Percentiles rank a stretch among this genome's conserved stretches.
phyloP scores from a whole-genome alignment of 257 asterid species.

The Solanum corneliomulleri region DNA sequence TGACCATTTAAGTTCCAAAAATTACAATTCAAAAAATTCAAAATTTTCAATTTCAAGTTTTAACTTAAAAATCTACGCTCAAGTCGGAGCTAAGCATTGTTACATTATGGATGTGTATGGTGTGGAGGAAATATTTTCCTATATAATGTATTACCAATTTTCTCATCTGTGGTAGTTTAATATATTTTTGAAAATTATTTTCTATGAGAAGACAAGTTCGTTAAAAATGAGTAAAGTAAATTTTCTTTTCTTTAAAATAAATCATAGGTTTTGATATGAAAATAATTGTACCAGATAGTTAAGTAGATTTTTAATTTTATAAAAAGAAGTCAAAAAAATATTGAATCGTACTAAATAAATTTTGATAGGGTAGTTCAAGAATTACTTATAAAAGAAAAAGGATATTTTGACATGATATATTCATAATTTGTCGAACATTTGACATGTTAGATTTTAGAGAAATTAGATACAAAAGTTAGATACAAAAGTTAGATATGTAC shows the following conservation, averaged over 20 bases:
- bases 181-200: not conserved
- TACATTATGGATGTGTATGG: not conserved
- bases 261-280: not conserved
- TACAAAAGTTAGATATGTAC: not conserved
- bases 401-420: not conserved
- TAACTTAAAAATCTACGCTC: not conserved
- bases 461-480: not conserved
- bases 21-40: not conserved
- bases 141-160: not conserved
- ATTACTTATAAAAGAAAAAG: not conserved
- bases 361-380: not conserved
- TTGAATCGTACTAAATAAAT: not conserved
- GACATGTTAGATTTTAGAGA: not conserved
- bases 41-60: not conserved
- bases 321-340: not conserved
- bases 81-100: not conserved
- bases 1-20: not conserved
- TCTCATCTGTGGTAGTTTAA: accelerated
- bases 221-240: not conserved
- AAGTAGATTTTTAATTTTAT: not conserved
- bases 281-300: not conserved
- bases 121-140: not conserved
- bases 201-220: not conserved
- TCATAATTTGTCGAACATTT: not conserved
- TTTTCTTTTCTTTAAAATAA: not conserved